Percentiles rank a stretch among this genome's conserved stretches.
Conservation (phyloP, 371 early-diverging fungal genomes). For the Umbelopsis sp. region DNA sequence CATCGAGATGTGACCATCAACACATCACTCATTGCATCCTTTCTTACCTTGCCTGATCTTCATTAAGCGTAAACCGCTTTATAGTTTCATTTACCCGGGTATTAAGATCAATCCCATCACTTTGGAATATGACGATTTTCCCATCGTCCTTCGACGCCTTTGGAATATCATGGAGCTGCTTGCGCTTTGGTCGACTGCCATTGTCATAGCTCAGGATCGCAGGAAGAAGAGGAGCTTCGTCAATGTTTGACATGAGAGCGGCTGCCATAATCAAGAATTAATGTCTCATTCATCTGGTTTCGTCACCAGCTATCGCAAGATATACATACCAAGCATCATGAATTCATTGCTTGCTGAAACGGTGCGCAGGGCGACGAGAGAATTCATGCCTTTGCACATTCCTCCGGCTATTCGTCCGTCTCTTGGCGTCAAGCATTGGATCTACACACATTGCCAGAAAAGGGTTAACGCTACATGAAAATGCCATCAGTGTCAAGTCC, state of each 20-base stretch:
- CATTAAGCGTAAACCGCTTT: conserved; percentile 56
- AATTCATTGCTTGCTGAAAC: conserved; percentile 73
- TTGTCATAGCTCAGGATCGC: conserved; percentile 35
- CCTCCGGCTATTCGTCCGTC: conserved; percentile 42
- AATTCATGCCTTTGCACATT: conserved; percentile 21
- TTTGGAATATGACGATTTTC: conserved; percentile 37
- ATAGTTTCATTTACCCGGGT: conserved; percentile 40
- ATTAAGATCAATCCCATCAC: conserved; percentile 52
- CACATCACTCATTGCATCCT: too few relatives aligned
- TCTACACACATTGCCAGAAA: conserved; percentile 19
- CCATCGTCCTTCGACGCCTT: conserved; percentile 29
- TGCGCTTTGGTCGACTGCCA: background rate
- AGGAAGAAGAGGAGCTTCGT: conserved; percentile 52
- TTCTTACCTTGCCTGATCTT: conserved; percentile 60
- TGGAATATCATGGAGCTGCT: background rate
- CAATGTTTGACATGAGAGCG: conserved; percentile 48
- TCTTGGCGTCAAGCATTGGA: conserved; percentile 51
- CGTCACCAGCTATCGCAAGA: background rate
- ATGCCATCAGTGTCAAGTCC: too few relatives aligned
- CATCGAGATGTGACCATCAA: background rate
- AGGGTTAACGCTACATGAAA: too few relatives aligned
- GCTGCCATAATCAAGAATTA: conserved; percentile 35
- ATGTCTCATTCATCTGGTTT: background rate
- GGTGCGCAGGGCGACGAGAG: conserved; percentile 66
- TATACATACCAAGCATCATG: conserved; percentile 65